Evolutionary conservation across 2,329 filamentous ascomycete species (phyloP), one percentile per base, ranked within the genome.

Genomic region (Macrophomina pseudophaseolina): DNA sequence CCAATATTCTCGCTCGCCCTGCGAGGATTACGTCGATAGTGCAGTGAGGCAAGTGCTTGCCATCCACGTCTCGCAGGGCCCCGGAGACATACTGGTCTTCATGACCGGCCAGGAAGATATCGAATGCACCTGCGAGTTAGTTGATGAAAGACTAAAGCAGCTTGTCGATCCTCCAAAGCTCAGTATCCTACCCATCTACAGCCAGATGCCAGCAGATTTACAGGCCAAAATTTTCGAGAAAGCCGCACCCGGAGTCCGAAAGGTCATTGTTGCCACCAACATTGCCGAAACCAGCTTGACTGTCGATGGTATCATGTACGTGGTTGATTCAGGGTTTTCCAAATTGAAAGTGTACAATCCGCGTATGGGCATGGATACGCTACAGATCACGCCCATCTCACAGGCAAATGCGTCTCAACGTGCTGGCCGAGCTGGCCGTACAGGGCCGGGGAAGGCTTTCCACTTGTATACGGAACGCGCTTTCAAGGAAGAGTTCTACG

Each of bases 71-170:
- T 97, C 94, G 0, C 96, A 98, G 84, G 92, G 92, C 0, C 81
- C 88, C 0, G 95, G 95, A 12, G 95, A 99, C 79, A 98, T 99
- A 66, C 83, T 99, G 8, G 94, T 99, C 8, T 99, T 99, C 79
- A 99, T 99, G 95, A 99, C 96, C 0, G 95, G 95, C 11, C 95
- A 98, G 77, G 96, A 99, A 80, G 95, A 99, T 74, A 99, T 99
- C 69, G 95, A 99, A 78, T 91, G 91, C 49, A 99, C 96, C 0
- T 99, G 95, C 76, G 95, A 99, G 74, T 83, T 98, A 23, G 86
- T 98, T 3, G 92, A 92, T 65, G 94, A 97, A 76, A 86, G 95
- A 51, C 83, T 99, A 16, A 90, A 92, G 70, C 87, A 94, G 35
- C 86, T 99, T 38, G 98, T 97, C 69, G 94, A 99, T 73, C 94